A percentile compares a stretch with the other conserved stretches of the same genome.
Evolutionary conservation across 148 eudicot species (phyloP).

Genomic region (Tetragonia tetragonoides): DNA sequence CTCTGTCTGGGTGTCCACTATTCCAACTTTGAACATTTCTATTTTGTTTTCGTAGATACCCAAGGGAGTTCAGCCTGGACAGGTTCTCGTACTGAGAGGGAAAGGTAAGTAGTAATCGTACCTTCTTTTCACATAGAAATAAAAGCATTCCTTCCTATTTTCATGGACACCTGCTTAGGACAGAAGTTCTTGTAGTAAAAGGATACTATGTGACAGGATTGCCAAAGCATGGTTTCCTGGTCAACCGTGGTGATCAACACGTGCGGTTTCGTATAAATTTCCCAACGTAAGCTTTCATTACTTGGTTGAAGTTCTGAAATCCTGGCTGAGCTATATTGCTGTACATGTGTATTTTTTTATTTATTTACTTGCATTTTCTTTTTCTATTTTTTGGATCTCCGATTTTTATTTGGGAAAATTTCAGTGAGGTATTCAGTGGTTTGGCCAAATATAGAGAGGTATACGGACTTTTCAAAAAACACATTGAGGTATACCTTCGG

Average conservation of each 20-base stretch:
- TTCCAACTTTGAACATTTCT: slow-evolving; percentile 1
- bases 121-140: slow-evolving; percentile 1
- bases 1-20: background rate
- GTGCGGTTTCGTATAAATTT: slow-evolving; percentile 75
- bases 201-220: slow-evolving; percentile 50
- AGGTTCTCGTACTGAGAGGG: slow-evolving; percentile 67
- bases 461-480: no score
- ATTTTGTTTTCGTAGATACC: slow-evolving; percentile 57
- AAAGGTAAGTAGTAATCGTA: slow-evolving; percentile 46
- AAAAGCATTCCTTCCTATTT: background rate
- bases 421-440: no score
- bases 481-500: no score
- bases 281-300: slow-evolving; percentile 56
- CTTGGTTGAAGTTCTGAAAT: background rate
- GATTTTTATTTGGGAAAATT: no score
- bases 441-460: no score
- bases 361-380: background rate
- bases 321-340: background rate
- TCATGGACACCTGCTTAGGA: background rate
- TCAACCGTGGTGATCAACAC: slow-evolving; percentile 73
- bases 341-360: no score
- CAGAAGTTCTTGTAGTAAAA: background rate
- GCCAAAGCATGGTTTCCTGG: slow-evolving; percentile 68
- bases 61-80: slow-evolving; percentile 90
- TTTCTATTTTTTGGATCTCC: background rate